These are phyloP conservation scores for Blastobotrys arbuscula DNA, from an alignment of 1,139 yeast species.

Conservation along the genomic window DNA sequence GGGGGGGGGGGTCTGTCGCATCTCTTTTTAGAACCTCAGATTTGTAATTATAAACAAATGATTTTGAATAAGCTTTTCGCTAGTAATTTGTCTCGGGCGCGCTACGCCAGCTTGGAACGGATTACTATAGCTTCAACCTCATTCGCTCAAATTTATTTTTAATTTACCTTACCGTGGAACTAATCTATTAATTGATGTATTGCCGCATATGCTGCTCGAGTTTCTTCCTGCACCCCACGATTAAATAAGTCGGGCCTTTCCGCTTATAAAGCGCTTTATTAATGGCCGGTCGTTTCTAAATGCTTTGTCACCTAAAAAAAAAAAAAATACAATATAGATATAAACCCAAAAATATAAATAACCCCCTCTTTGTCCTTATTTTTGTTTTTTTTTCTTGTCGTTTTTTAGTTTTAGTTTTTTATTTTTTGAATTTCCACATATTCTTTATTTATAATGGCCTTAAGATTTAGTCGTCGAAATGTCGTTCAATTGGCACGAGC, in stretches of 20 bases:
- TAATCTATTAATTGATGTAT: no score
- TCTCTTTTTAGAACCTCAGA: no score
- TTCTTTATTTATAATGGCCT: conserved; percentile 2
- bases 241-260: not conserved
- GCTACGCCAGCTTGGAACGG: not conserved
- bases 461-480: conserved; percentile 6
- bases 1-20: no score
- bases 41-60: no score
- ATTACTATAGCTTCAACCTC: not conserved
- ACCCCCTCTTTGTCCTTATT: conserved; percentile 6
- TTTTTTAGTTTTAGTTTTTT: not conserved
- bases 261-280: not conserved
- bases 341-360: conserved; percentile 2
- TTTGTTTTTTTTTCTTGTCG: not conserved
- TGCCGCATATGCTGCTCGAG: no score
- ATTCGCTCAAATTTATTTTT: not conserved
- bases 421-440: not conserved
- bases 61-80: no score
- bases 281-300: not conserved
- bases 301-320: not conserved
- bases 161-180: no score
- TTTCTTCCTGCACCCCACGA: not conserved
- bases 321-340: no score
- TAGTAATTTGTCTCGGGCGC: no score
- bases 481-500: conserved; percentile 3